phyloP scores from a whole-genome alignment of 2,329 filamentous ascomycete genomes.

The Ascochyta rabiei region DNA sequence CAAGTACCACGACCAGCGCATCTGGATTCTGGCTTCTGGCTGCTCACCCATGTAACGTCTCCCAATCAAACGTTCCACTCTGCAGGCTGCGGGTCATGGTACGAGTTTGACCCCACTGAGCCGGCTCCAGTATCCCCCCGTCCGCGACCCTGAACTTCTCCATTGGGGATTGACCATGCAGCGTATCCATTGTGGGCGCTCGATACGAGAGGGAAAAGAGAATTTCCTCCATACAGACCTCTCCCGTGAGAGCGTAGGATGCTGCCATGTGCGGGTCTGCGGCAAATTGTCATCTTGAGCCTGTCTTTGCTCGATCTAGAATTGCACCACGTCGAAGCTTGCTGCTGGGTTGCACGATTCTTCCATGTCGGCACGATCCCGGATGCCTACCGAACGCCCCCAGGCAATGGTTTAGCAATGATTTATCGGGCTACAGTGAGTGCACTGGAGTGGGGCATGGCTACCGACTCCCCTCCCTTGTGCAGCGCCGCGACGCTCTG shows the following conservation, averaged over 20 bases:
- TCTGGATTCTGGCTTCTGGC: slow-evolving; percentile 1
- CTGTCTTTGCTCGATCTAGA: slow-evolving; percentile 6
- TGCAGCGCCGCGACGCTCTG: background rate
- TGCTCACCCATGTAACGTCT: slow-evolving; percentile 3
- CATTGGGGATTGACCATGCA: slow-evolving; percentile 2
- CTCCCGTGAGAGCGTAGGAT: slow-evolving; percentile 1
- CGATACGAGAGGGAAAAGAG: slow-evolving; percentile 1
- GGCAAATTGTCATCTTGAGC: background rate
- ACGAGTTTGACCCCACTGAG: slow-evolving; percentile 2
- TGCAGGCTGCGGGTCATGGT: slow-evolving; percentile 4
- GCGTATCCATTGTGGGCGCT: slow-evolving; percentile 2
- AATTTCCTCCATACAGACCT: slow-evolving; percentile 5
- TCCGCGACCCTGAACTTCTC: slow-evolving; percentile 18
- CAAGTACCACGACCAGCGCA: background rate
- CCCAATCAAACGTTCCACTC: background rate
- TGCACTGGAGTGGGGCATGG: background rate
- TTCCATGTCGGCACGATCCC: slow-evolving; percentile 3
- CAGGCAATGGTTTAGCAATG: background rate
- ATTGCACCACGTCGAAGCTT: background rate
- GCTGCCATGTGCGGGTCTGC: background rate
- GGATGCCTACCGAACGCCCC: slow-evolving; percentile 9
- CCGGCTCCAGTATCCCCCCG: slow-evolving; percentile 2
- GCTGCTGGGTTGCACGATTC: slow-evolving; percentile 3
- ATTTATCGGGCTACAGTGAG: background rate
- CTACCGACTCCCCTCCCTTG: slow-evolving; percentile 1